These are phyloP conservation scores for Verbena officinalis DNA, from an alignment of 257 asterid species.

Conservation along the genomic window DNA sequence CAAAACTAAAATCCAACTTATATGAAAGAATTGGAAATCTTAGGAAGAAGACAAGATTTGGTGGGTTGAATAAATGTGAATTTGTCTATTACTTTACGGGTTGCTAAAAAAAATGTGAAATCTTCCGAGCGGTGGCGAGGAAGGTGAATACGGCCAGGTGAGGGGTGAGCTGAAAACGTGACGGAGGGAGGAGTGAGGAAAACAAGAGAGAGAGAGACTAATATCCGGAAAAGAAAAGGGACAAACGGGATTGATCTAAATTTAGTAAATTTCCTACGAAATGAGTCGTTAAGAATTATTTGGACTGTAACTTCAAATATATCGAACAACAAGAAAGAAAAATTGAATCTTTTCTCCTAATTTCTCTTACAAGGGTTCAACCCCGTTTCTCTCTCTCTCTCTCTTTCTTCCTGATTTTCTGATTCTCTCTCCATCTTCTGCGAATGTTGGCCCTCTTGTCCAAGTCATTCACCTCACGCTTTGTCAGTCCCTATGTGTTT, in stretches of 20 bases:
- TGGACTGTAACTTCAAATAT: slow-evolving; percentile 31
- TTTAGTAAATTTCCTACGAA: slow-evolving; percentile 24
- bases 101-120: slow-evolving; percentile 29
- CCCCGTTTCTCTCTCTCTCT: slow-evolving; percentile 1
- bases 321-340: background rate
- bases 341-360: background rate
- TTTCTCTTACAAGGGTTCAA: slow-evolving; percentile 22
- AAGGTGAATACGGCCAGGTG: slow-evolving; percentile 24
- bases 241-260: slow-evolving; percentile 26
- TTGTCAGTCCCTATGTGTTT: slow-evolving; percentile 24
- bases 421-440: slow-evolving; percentile 11
- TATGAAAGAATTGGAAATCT: slow-evolving; percentile 26
- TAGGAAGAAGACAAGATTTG: slow-evolving; percentile 21
- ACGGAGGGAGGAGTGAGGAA: background rate
- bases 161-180: slow-evolving; percentile 29
- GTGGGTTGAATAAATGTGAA: slow-evolving; percentile 31
- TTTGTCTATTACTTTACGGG: slow-evolving; percentile 25
- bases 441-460: background rate
- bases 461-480: slow-evolving; percentile 14
- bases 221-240: slow-evolving; percentile 10
- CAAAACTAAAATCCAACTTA: slow-evolving; percentile 16
- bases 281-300: slow-evolving; percentile 17
- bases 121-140: slow-evolving; percentile 20
- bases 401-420: background rate
- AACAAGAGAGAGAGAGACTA: slow-evolving; percentile 1